These are phyloP conservation scores for Effrenium voratum DNA, from an alignment of 73 alveolate genomes.

Conservation along the genomic window DNA sequence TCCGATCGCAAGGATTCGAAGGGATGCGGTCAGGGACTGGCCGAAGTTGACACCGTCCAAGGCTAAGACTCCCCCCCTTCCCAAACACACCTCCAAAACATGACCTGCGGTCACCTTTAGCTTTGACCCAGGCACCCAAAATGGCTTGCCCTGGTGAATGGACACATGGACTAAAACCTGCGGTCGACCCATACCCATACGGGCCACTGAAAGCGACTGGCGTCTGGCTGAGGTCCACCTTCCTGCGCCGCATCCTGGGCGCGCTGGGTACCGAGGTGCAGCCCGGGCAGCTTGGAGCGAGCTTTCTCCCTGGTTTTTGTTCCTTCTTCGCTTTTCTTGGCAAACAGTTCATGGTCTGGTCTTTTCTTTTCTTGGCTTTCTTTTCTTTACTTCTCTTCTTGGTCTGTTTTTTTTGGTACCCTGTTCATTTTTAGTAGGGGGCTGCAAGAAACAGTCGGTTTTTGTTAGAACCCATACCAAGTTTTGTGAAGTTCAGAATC, in stretches of 20 bases:
- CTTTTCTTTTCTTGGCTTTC: not conserved
- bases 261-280: slow-evolving; percentile 81
- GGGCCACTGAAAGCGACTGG: not conserved
- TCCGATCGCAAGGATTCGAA: too few relatives aligned
- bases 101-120: too few relatives aligned
- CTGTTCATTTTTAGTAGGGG: too few relatives aligned
- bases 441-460: not conserved
- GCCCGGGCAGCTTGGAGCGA: slow-evolving; percentile 45
- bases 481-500: not conserved
- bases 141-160: too few relatives aligned
- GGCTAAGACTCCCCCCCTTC: too few relatives aligned
- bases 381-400: too few relatives aligned
- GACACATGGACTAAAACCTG: not conserved
- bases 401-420: too few relatives aligned
- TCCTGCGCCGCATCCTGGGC: slow-evolving; percentile 88
- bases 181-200: not conserved
- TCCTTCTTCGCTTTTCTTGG: not conserved
- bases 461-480: not conserved
- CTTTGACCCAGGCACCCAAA: too few relatives aligned
- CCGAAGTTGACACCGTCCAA: too few relatives aligned
- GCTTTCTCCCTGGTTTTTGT: not conserved
- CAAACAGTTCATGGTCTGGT: too few relatives aligned
- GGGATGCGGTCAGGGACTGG: too few relatives aligned
- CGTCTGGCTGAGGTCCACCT: slow-evolving; percentile 44
- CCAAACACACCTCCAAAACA: too few relatives aligned